Conservation (phyloP, 768 basidiomycete genomes). For the Gautieria morchelliformis region DNA sequence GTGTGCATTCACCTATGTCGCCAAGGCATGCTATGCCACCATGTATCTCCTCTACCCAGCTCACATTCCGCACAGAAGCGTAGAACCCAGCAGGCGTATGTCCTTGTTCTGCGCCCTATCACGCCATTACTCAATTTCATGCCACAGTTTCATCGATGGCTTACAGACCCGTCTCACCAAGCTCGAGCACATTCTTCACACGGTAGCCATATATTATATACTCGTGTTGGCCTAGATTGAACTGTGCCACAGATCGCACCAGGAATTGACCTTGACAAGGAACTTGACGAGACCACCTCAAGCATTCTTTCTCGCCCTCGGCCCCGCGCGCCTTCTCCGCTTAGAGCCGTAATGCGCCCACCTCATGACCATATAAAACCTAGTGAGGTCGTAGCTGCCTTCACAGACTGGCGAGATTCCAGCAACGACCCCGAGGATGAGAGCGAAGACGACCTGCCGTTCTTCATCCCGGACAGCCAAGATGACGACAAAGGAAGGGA, state of each 20-base stretch:
- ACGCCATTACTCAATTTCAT: not conserved
- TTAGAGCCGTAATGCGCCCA: not conserved
- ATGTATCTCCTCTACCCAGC: not conserved
- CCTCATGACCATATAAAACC: not conserved
- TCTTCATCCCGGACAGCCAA: not conserved
- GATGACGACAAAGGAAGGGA: not conserved
- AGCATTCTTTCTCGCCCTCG: not conserved
- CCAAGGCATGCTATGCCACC: not conserved
- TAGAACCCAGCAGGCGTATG: not conserved
- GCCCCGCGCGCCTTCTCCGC: slow-evolving; percentile 12
- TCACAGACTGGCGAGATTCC: not conserved
- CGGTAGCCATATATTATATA: not conserved
- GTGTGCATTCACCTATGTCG: not conserved
- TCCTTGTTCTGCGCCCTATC: no score
- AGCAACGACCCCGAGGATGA: not conserved
- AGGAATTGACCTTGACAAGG: slow-evolving; percentile 47
- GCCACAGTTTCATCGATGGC: not conserved
- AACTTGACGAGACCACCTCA: slow-evolving; percentile 45
- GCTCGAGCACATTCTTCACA: not conserved
- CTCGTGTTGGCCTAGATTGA: not conserved
- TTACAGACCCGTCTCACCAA: not conserved
- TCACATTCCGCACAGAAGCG: not conserved
- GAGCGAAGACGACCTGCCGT: not conserved
- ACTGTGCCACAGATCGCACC: slow-evolving; percentile 43
- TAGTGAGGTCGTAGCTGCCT: not conserved